A percentile compares a stretch with the other conserved stretches of the same genome.
phyloP scores from a whole-genome alignment of 129 eudicot species.

The Artemisia argyi region DNA sequence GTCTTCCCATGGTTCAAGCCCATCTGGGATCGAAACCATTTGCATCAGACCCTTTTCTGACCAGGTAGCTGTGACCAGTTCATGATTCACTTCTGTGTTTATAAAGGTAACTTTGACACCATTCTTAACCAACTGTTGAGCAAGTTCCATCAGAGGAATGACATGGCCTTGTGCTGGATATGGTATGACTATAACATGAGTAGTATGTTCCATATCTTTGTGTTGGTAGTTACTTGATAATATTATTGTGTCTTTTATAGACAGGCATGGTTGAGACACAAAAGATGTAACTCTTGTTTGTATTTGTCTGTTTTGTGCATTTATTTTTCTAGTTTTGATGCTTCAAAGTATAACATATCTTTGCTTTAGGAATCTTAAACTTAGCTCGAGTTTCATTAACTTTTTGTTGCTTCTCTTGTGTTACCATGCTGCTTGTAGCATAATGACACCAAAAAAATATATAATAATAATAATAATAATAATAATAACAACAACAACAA shows the following conservation, averaged over 20 bases:
- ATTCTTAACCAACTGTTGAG: conserved; percentile 34
- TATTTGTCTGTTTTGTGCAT: background rate
- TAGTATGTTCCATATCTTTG: conserved; percentile 1
- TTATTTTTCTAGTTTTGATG: background rate
- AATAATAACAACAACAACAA: no score
- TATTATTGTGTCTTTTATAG: conserved; percentile 2
- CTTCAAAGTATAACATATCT: background rate
- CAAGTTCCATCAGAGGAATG: conserved; percentile 46
- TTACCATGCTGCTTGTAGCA: conserved; percentile 1
- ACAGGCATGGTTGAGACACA: conserved; percentile 14
- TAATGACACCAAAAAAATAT: background rate
- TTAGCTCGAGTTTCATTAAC: background rate
- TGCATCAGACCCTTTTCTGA: conserved; percentile 27
- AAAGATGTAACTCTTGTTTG: conserved; percentile 12
- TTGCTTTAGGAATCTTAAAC: no score
- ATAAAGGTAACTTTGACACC: conserved; percentile 50
- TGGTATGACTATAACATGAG: conserved; percentile 45
- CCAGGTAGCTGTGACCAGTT: conserved; percentile 23
- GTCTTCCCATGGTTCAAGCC: conserved; percentile 37
- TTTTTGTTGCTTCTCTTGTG: conserved; percentile 15
- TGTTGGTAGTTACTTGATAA: background rate
- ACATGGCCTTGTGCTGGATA: conserved; percentile 63
- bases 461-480: no score
- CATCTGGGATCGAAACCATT: conserved; percentile 40
- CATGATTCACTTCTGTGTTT: conserved; percentile 32